phyloP scores from a whole-genome alignment of 305 asterid genomes.

The Rubia tinctorum region DNA sequence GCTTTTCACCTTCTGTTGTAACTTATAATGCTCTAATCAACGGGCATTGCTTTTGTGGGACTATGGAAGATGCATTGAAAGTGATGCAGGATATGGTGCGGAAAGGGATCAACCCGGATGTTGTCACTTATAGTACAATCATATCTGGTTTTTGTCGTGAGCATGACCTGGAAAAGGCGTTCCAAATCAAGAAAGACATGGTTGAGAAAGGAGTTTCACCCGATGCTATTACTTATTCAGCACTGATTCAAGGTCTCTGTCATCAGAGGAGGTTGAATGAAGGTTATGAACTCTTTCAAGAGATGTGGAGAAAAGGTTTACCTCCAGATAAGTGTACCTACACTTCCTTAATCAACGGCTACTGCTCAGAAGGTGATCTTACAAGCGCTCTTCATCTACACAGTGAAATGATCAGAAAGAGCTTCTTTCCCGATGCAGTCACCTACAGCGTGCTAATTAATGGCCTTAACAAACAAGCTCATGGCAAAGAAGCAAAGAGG shows the following conservation, averaged over 20 bases:
- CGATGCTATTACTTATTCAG: slow-evolving; percentile 71
- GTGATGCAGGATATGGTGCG: slow-evolving; percentile 46
- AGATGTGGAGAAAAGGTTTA: slow-evolving; percentile 58
- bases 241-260: slow-evolving; percentile 82
- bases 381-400: slow-evolving; percentile 58
- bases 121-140: slow-evolving; percentile 73
- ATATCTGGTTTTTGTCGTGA: slow-evolving; percentile 60
- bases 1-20: slow-evolving; percentile 66
- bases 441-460: slow-evolving; percentile 81
- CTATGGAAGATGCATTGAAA: slow-evolving; percentile 50
- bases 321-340: slow-evolving; percentile 78
- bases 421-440: slow-evolving; percentile 76
- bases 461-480: slow-evolving; percentile 68
- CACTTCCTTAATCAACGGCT: slow-evolving; percentile 72
- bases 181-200: slow-evolving; percentile 63
- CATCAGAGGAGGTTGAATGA: slow-evolving; percentile 51
- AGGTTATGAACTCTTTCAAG: slow-evolving; percentile 65
- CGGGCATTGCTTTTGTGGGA: slow-evolving; percentile 67
- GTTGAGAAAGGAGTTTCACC: slow-evolving; percentile 54
- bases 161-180: slow-evolving; percentile 57
- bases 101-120: slow-evolving; percentile 70
- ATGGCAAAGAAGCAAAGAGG: slow-evolving; percentile 66
- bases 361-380: slow-evolving; percentile 64
- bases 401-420: slow-evolving; percentile 63
- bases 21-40: slow-evolving; percentile 77